Evolutionary conservation across 495 filamentous ascomycete genomes (phyloP), one percentile per base, ranked within the genome.

Genomic region (Penicillium taxi): DNA sequence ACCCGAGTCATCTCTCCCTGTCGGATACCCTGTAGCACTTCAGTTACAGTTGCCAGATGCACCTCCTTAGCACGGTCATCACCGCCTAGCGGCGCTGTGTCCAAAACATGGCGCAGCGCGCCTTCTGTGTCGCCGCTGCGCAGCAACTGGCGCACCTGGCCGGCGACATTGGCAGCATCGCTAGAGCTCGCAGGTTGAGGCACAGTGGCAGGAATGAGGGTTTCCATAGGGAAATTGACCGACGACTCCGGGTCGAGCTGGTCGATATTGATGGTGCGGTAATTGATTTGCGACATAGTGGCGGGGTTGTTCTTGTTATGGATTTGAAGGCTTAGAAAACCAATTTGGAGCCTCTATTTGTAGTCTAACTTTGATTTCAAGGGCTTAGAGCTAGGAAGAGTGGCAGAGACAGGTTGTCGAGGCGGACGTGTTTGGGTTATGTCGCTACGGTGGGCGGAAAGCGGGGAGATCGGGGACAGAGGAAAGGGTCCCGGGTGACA

Each of bases 251-350:
- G 82, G 62, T 88, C 81, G 37, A 90, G 76, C 46, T 78, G 74
- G 63, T 95, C 88, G 66, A 95, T 80, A 69, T 94, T 86, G 72
- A 94, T 90, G 50, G 86, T 94, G 57, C 88, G 84, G 79, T 85
- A 95, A 71, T 83, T 82, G 53, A 68, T 47, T 53, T 65, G 62
- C 27, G 77, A 62, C 76, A 81, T 81, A 32, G 39, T 66, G 48
- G 48, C 34, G 42, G 15, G 7, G 27, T 26, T 44, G 9, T 26
- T 27, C 22, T 37, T 37, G 7, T 23, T 13, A n/a, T n/a, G 18
- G 26, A 17, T 32, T 23, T 11, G 37, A 26, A 22, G 35, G 13
- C 43, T 47, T 8, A 9, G 28, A 6, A 24, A 11, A 23, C 25
- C 9, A 25, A 35, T n/a, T n/a, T n/a, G n/a, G n/a, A 5, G 25